Conservation (phyloP, 2,329 filamentous ascomycete species). For the Colletotrichum sp. region DNA sequence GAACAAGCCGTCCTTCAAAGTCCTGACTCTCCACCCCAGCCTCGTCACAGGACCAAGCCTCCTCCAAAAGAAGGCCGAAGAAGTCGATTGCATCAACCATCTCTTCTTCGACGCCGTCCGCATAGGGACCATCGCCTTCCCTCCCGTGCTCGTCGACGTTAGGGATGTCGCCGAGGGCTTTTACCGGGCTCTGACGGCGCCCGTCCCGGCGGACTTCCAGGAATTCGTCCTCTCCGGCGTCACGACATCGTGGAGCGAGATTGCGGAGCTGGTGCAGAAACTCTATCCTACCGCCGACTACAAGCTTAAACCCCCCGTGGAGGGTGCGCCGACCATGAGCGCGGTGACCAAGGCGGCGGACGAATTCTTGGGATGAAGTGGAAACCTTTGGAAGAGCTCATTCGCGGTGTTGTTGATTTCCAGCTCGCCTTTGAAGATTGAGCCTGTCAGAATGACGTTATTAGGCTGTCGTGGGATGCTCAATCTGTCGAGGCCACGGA, state of each 20-base stretch:
- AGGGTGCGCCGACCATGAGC: background rate
- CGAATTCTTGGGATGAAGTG: background rate
- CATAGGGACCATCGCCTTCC: background rate
- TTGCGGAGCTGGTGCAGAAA: background rate
- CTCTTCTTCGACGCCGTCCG: background rate
- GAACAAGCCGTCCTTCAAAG: background rate
- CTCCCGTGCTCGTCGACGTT: background rate
- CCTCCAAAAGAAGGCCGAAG: background rate
- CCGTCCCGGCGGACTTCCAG: background rate
- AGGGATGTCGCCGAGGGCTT: background rate
- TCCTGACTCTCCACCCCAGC: background rate
- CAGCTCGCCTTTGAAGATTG: background rate
- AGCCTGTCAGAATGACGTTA: background rate
- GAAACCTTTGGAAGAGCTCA: background rate
- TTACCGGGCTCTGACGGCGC: background rate
- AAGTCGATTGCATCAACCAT: background rate
- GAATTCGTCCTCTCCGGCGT: constrained; percentile 2
- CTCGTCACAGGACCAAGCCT: background rate
- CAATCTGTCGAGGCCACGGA: background rate
- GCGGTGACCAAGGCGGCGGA: background rate
- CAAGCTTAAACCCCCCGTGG: background rate
- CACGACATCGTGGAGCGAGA: background rate
- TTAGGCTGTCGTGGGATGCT: background rate
- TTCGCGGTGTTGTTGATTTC: background rate
- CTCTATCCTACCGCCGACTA: background rate